Conservation (phyloP, 352 stramenopile species). For the Plasmopara muralis region DNA sequence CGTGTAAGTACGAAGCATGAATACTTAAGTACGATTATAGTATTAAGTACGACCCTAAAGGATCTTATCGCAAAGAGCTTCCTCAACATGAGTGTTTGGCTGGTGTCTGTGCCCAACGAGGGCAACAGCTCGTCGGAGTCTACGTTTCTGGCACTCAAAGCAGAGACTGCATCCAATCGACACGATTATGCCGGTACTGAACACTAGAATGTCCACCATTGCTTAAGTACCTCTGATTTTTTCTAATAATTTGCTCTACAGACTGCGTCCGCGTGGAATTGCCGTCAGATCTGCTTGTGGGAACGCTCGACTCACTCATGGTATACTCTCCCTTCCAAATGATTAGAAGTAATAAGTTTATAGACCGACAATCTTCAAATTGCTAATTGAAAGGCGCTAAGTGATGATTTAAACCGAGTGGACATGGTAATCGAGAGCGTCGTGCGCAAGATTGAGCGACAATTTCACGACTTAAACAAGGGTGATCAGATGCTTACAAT, state of each 20-base stretch:
- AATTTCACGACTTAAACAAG: conserved; percentile 92
- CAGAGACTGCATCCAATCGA: conserved; percentile 70
- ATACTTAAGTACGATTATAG: no score
- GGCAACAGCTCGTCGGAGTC: conserved; percentile 72
- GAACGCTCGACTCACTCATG: conserved; percentile 97
- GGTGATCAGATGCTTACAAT: conserved; percentile 78
- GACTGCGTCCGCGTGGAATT: conserved; percentile 86
- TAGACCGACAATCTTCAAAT: neutral
- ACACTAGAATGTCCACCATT: no score
- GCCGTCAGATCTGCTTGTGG: conserved; percentile 92
- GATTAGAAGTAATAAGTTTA: neutral
- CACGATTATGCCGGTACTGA: conserved; percentile 68
- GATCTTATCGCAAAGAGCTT: neutral
- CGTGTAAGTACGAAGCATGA: no score
- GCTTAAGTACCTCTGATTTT: neutral
- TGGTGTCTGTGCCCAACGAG: conserved; percentile 83
- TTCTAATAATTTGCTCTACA: conserved; percentile 6
- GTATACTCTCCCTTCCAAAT: conserved; percentile 19
- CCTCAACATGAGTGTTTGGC: conserved; percentile 50
- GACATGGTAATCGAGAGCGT: conserved; percentile 92
- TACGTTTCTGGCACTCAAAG: conserved; percentile 81
- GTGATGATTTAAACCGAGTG: conserved; percentile 94
- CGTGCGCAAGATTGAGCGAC: conserved; percentile 96
- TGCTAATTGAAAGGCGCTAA: conserved; percentile 42
- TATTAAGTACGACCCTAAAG: neutral